phyloP scores from a whole-genome alignment of 202 grass and related monocot genomes.

The Setaria italica region DNA sequence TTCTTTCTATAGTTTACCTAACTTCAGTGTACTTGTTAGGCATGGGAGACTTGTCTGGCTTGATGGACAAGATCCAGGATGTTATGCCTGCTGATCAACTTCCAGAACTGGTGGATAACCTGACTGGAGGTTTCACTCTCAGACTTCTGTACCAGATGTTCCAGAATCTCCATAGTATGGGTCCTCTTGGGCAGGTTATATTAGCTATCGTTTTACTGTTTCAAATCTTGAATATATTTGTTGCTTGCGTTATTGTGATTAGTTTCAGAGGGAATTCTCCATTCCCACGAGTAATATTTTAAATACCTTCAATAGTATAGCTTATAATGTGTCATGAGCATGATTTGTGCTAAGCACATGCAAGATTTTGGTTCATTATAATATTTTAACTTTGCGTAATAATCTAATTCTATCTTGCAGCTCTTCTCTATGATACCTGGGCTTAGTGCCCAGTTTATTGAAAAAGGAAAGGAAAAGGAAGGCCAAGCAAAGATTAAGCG shows the following conservation, averaged over 20 bases:
- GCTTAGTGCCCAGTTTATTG: constrained; percentile 78
- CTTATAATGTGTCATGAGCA: not conserved
- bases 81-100: constrained; percentile 72
- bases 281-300: not conserved
- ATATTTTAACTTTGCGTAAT: not conserved
- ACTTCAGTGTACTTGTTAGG: constrained; percentile 40
- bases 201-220: constrained; percentile 23
- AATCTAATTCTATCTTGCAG: constrained; percentile 42
- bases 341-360: not conserved
- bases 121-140: constrained; percentile 76
- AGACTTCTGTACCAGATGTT: constrained; percentile 76
- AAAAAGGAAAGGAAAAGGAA: constrained; percentile 90
- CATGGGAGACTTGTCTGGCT: constrained; percentile 86
- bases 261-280: not conserved
- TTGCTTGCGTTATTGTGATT: not conserved
- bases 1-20: constrained; percentile 31
- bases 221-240: constrained; percentile 1
- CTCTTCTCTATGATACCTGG: constrained; percentile 89
- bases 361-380: not conserved
- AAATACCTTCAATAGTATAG: not conserved
- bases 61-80: constrained; percentile 84
- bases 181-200: constrained; percentile 86
- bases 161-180: constrained; percentile 85
- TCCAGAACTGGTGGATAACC: constrained; percentile 57
- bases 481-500: constrained; percentile 89